These are phyloP conservation scores for Picea abies DNA, from an alignment of 83 land plant species.

Conservation along the genomic window DNA sequence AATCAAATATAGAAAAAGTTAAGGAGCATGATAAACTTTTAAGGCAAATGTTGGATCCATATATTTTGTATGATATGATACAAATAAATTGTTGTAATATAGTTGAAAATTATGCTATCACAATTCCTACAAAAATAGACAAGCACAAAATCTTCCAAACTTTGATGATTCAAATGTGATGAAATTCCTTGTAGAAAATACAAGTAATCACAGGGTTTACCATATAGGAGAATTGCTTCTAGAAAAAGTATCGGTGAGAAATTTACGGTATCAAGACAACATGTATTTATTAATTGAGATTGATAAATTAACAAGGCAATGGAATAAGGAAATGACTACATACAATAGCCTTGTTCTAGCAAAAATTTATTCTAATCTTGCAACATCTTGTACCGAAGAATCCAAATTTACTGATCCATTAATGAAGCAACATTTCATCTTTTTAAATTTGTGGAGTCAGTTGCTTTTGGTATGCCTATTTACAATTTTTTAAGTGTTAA, in stretches of 20 bases:
- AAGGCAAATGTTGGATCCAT: too few species aligned
- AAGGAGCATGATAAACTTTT: too few species aligned
- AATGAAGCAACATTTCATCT: slow-evolving; percentile 80
- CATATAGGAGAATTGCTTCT: slow-evolving; percentile 73
- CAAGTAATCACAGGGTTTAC: slow-evolving; percentile 69
- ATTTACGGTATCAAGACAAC: slow-evolving; percentile 37
- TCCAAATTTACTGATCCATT: slow-evolving; percentile 35
- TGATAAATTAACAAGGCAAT: slow-evolving; percentile 73
- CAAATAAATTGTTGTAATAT: slow-evolving; percentile 2
- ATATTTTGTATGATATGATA: slow-evolving; percentile 14
- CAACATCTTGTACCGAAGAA: slow-evolving; percentile 35
- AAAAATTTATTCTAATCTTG: slow-evolving; percentile 76
- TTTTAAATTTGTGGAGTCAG: slow-evolving; percentile 74
- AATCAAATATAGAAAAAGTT: slow-evolving; percentile 31
- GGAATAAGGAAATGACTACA: slow-evolving; percentile 63
- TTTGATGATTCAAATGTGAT: slow-evolving; percentile 42
- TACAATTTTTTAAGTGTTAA: slow-evolving; percentile 2
- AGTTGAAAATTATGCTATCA: too few species aligned
- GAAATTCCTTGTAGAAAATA: slow-evolving; percentile 10
- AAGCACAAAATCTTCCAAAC: slow-evolving; percentile 1
- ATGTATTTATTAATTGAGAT: slow-evolving; percentile 64
- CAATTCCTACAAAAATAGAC: slow-evolving; percentile 17
- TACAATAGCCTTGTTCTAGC: slow-evolving; percentile 82
- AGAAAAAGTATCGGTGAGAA: slow-evolving; percentile 54
- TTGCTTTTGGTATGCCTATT: slow-evolving; percentile 44